These are phyloP conservation scores for Trichoderma koningiopsis DNA, from an alignment of 2,329 filamentous ascomycete genomes.

Conservation along the genomic window DNA sequence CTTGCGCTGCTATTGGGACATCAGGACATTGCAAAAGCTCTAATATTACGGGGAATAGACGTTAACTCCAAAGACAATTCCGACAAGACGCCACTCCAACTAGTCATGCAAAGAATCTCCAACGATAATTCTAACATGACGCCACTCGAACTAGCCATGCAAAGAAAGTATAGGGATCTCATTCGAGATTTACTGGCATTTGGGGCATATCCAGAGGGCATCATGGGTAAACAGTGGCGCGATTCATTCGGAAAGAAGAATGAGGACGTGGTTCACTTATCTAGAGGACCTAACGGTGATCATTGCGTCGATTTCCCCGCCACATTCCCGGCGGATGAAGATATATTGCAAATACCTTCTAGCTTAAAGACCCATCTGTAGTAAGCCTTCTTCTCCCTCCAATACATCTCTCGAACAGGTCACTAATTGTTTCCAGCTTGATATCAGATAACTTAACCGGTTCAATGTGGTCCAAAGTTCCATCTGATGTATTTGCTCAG, in stretches of 20 bases:
- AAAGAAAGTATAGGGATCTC: accelerated
- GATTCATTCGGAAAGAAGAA: not conserved
- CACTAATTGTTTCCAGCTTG: no score
- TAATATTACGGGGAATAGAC: not conserved
- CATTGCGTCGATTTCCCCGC: not conserved
- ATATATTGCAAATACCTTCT: not conserved
- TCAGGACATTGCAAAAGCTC: not conserved
- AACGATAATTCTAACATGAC: not conserved
- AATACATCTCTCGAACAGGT: no score
- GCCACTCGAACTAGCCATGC: not conserved
- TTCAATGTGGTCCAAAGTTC: no score
- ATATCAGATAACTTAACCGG: no score
- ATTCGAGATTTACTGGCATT: not conserved
- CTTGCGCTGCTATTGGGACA: not conserved
- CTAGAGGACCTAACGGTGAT: not conserved
- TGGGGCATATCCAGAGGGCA: not conserved
- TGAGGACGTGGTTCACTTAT: not conserved
- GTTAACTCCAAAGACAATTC: not conserved
- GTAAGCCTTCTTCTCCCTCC: not conserved
- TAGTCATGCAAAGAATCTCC: no score
- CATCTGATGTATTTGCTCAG: no score
- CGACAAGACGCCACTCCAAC: not conserved
- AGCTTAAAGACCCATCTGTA: not conserved
- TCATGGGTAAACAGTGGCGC: not conserved
- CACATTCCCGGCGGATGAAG: not conserved